These are phyloP conservation scores for Irpex lacteus DNA, from an alignment of 1,284 basidiomycete genomes.

Conservation along the genomic window DNA sequence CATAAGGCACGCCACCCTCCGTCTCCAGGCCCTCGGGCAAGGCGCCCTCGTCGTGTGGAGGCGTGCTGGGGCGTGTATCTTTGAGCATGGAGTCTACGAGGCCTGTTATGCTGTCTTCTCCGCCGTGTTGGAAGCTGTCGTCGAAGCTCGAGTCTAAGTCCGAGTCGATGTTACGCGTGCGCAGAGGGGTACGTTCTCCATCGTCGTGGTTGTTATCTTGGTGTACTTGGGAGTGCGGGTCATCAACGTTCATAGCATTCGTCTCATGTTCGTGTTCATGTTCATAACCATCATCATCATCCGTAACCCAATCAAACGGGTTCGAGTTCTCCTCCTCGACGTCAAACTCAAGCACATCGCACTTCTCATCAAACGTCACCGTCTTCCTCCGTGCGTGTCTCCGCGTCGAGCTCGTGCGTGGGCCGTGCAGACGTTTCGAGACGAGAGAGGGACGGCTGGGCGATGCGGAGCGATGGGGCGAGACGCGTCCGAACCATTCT, in stretches of 20 bases:
- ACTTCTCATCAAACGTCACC: constrained; percentile 83
- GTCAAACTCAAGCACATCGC: constrained; percentile 88
- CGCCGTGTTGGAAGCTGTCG: constrained; percentile 30
- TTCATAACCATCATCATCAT: constrained; percentile 48
- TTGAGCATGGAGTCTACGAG: constrained; percentile 61
- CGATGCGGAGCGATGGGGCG: constrained; percentile 34
- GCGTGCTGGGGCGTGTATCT: constrained; percentile 26
- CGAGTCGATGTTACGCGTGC: constrained; percentile 23
- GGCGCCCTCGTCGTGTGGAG: constrained; percentile 20
- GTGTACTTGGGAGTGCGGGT: neutral
- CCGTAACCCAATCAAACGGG: constrained; percentile 35
- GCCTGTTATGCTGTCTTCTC: constrained; percentile 53
- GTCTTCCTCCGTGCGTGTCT: constrained; percentile 60
- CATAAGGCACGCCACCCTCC: constrained; percentile 66
- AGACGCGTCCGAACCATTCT: constrained; percentile 15
- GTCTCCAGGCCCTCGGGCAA: constrained; percentile 43
- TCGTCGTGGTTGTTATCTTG: constrained; percentile 18
- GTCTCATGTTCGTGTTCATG: constrained; percentile 17
- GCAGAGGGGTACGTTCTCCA: constrained; percentile 5
- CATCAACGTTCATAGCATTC: constrained; percentile 25
- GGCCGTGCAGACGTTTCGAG: constrained; percentile 80
- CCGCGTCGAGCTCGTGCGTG: constrained; percentile 47
- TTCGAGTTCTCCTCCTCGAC: constrained; percentile 42
- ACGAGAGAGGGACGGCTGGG: constrained; percentile 74
- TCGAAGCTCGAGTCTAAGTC: constrained; percentile 16